Conservation (phyloP, 306 rosid genomes). For the Arachis hypogaea region DNA sequence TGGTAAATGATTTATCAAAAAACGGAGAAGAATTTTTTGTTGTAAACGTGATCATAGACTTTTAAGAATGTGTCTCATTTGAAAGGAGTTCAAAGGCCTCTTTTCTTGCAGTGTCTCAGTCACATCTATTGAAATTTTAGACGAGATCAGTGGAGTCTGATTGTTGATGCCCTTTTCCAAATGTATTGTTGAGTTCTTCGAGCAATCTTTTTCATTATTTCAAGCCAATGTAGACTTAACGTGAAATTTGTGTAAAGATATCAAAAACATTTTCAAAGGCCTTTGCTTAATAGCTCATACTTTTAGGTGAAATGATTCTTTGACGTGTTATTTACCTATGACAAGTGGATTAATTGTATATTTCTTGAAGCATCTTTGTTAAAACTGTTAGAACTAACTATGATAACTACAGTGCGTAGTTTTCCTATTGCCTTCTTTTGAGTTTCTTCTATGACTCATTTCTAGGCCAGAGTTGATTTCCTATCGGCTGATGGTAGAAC, state of each 20-base stretch:
- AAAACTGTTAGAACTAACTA: slow-evolving; percentile 20
- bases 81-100: slow-evolving; percentile 4
- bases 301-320: neutral
- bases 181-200: neutral
- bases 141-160: neutral
- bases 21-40: neutral
- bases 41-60: neutral
- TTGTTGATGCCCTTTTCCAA: neutral
- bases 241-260: neutral
- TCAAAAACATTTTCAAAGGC: neutral
- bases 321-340: neutral
- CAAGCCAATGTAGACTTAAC: neutral
- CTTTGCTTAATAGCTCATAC: slow-evolving; percentile 11
- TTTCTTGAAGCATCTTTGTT: slow-evolving; percentile 3
- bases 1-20: too few relatives aligned
- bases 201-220: neutral
- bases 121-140: too few relatives aligned
- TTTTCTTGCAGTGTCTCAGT: too few relatives aligned
- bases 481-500: slow-evolving; percentile 58
- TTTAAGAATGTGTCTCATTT: neutral
- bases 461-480: slow-evolving; percentile 68
- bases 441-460: slow-evolving; percentile 26
- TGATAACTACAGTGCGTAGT: slow-evolving; percentile 13
- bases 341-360: too few relatives aligned
- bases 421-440: slow-evolving; percentile 22